These are phyloP conservation scores for Backusella psychrophila DNA, from an alignment of 192 early-diverging fungal species.

Conservation along the genomic window DNA sequence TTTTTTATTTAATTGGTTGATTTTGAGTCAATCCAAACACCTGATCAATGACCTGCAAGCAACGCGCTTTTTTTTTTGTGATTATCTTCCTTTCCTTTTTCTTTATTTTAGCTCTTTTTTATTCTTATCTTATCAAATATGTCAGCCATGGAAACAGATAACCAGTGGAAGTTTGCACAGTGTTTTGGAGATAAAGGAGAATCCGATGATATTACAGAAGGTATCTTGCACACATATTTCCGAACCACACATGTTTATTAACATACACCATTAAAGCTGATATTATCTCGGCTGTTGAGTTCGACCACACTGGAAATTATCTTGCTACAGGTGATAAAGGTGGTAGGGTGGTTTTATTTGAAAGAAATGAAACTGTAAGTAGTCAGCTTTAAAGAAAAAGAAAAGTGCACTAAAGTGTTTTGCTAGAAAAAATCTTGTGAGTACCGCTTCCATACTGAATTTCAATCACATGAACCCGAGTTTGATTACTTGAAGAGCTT, in stretches of 20 bases:
- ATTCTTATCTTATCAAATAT: not conserved
- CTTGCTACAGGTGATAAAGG: slow-evolving; percentile 91
- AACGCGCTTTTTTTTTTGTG: not conserved
- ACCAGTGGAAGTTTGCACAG: slow-evolving; percentile 82
- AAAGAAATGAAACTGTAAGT: slow-evolving; percentile 84
- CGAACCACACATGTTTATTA: not conserved
- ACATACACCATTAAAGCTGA: slow-evolving; percentile 62
- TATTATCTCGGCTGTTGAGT: slow-evolving; percentile 95
- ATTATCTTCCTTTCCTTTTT: not conserved
- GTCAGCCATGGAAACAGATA: slow-evolving; percentile 27
- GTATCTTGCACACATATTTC: slow-evolving; percentile 42
- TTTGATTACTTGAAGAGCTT: slow-evolving; percentile 99
- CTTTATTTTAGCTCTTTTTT: not conserved
- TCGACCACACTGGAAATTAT: slow-evolving; percentile 87
- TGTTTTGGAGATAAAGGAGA: slow-evolving; percentile 97
- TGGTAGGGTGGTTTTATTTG: slow-evolving; percentile 86
- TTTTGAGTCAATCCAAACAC: not conserved
- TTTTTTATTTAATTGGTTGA: too few species aligned
- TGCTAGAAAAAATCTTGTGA: slow-evolving; percentile 95
- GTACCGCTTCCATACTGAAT: slow-evolving; percentile 99
- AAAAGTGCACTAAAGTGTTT: not conserved
- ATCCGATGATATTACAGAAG: slow-evolving; percentile 92
- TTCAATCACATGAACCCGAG: slow-evolving; percentile 99
- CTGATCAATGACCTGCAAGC: not conserved
- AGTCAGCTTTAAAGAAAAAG: not conserved